Conservation (phyloP, 2,329 filamentous ascomycete genomes). For the Neonectria faginata region DNA sequence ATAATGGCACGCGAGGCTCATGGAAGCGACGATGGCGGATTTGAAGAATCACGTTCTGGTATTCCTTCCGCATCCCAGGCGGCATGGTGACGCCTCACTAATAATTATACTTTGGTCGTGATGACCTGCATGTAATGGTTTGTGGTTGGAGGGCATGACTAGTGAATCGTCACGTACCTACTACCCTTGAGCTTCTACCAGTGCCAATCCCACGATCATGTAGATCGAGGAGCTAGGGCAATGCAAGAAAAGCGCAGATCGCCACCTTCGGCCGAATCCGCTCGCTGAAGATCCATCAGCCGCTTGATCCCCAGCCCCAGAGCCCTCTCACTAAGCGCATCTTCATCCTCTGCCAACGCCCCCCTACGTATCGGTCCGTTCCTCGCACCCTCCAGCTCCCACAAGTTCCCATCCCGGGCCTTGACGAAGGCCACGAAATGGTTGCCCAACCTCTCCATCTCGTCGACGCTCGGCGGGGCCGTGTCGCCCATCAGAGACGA, state of each 20-base stretch:
- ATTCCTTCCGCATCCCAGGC: too few species aligned
- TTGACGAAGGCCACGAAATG: conserved; percentile 33
- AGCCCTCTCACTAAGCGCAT: conserved; percentile 26
- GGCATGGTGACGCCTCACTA: too few species aligned
- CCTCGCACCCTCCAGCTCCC: conserved; percentile 31
- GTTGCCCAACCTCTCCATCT: conserved; percentile 6
- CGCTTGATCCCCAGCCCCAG: conserved; percentile 25
- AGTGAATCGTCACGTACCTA: too few species aligned
- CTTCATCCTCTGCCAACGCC: conserved; percentile 19
- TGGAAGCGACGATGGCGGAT: too few species aligned
- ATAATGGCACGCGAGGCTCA: too few species aligned
- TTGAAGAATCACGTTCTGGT: too few species aligned
- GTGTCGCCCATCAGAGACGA: conserved; percentile 20
- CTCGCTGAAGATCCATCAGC: conserved; percentile 20
- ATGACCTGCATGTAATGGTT: too few species aligned
- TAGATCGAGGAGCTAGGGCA: conserved; percentile 20
- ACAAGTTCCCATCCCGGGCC: conserved; percentile 26
- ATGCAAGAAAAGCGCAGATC: conserved; percentile 31
- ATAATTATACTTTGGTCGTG: too few species aligned
- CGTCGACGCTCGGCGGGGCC: neutral
- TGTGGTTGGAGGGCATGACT: too few species aligned
- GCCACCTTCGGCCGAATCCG: neutral
- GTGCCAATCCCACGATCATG: too few species aligned
- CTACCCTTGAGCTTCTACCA: too few species aligned
- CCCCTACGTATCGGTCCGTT: conserved; percentile 30